Evolutionary conservation across 306 rosid species (phyloP).

Genomic region (Vigna unguiculata): DNA sequence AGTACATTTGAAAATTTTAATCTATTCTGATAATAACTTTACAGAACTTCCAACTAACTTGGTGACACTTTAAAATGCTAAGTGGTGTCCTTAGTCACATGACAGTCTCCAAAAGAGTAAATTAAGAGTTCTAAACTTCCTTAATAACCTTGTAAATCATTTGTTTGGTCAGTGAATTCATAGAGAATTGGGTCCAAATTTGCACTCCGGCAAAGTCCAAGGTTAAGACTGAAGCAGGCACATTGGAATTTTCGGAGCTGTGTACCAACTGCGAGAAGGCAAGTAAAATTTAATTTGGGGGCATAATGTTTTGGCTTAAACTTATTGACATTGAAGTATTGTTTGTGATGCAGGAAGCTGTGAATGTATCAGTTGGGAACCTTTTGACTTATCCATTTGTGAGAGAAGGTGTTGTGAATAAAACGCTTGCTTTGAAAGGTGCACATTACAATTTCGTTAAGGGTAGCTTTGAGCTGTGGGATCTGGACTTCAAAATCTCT

Average conservation of each 20-base stretch:
- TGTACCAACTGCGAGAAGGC: slow-evolving; percentile 88
- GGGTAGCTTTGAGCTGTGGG: slow-evolving; percentile 82
- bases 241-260: slow-evolving; percentile 60
- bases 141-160: not conserved
- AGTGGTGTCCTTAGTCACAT: slow-evolving; percentile 31
- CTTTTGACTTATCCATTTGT: slow-evolving; percentile 84
- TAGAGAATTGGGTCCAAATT: slow-evolving; percentile 85
- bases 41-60: slow-evolving; percentile 15
- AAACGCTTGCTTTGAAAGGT: slow-evolving; percentile 71
- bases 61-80: slow-evolving; percentile 3
- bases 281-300: slow-evolving; percentile 15
- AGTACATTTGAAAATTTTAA: not conserved
- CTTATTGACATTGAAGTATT: not conserved
- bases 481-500: slow-evolving; percentile 65
- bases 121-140: not conserved
- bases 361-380: slow-evolving; percentile 80
- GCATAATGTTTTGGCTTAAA: not conserved
- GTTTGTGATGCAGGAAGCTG: slow-evolving; percentile 72
- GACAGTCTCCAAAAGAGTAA: not conserved
- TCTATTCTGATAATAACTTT: not conserved
- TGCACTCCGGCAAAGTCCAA: slow-evolving; percentile 66
- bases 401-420: slow-evolving; percentile 64
- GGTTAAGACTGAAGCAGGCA: slow-evolving; percentile 47
- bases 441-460: slow-evolving; percentile 85
- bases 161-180: slow-evolving; percentile 61